A percentile compares a stretch with the other conserved stretches of the same genome.
These are phyloP conservation scores for Trichophaea hybrida DNA, from an alignment of 2,329 filamentous ascomycete species.

Conservation along the genomic window DNA sequence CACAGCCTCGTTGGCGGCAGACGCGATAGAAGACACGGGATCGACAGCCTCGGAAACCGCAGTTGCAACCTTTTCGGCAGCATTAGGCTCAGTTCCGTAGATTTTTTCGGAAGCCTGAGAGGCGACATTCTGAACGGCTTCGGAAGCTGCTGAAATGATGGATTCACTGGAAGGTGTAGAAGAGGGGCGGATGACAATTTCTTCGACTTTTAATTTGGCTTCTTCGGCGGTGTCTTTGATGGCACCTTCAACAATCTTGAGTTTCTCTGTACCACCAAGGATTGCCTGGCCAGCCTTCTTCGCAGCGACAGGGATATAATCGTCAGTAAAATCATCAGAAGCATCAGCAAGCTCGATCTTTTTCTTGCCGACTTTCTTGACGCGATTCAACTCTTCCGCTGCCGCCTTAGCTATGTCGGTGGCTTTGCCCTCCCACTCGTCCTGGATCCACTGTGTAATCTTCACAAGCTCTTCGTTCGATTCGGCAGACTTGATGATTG, in stretches of 20 bases:
- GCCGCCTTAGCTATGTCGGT: conserved; percentile 68
- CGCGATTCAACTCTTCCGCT: conserved; percentile 60
- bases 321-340: conserved; percentile 63
- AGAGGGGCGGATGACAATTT: conserved; percentile 15
- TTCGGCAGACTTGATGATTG: conserved; percentile 62
- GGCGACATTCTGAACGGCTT: conserved; percentile 11
- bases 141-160: not conserved
- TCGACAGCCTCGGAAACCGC: conserved; percentile 24
- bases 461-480: conserved; percentile 39
- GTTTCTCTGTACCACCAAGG: conserved; percentile 28
- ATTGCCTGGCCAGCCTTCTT: conserved; percentile 25
- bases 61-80: conserved; percentile 30
- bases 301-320: conserved; percentile 44
- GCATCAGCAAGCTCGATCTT: conserved; percentile 64
- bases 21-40: conserved; percentile 14
- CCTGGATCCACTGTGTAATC: conserved; percentile 38
- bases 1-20: conserved; percentile 26
- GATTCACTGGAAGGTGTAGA: not conserved
- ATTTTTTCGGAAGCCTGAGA: conserved; percentile 11
- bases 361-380: conserved; percentile 74
- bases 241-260: conserved; percentile 15
- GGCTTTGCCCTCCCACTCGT: conserved; percentile 57
- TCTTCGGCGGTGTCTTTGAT: conserved; percentile 27
- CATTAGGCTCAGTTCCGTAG: conserved; percentile 30
- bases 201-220: conserved; percentile 31